Percentiles rank a stretch among this genome's conserved stretches.
These are phyloP conservation scores for Physcomitrellopsis africana DNA, from an alignment of 225 moss, liverwort and hornwort genomes.

Conservation along the genomic window DNA sequence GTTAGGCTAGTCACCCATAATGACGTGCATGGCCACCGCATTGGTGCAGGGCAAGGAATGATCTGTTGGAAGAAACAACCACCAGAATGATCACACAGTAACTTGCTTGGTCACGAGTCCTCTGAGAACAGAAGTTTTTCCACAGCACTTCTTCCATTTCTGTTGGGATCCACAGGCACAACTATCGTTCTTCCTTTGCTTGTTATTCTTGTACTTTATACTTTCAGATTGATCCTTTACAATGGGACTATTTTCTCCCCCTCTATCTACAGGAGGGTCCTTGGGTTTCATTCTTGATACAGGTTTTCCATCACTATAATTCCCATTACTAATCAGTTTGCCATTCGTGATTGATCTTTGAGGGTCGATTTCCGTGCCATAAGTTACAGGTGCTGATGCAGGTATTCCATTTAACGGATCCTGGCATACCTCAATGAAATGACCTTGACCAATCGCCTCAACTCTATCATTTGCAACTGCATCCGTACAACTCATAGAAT, in stretches of 20 bases:
- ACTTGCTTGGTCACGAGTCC: constrained; percentile 5
- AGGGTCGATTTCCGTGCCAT: not conserved
- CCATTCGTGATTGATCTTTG: not conserved
- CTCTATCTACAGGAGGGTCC: not conserved
- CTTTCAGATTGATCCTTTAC: not conserved
- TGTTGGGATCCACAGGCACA: constrained; percentile 54
- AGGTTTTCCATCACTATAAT: constrained; percentile 12
- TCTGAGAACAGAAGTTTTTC: constrained; percentile 39
- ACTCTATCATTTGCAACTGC: not conserved
- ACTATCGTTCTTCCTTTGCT: constrained; percentile 54
- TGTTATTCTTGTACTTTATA: constrained; percentile 18
- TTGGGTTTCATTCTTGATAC: not conserved
- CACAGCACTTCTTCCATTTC: constrained; percentile 59
- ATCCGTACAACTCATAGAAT: not conserved
- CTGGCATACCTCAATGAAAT: not conserved
- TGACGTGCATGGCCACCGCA: not conserved
- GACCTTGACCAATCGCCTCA: not conserved
- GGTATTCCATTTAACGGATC: not conserved
- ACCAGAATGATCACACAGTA: not conserved
- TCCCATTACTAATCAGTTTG: constrained; percentile 8
- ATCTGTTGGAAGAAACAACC: not conserved
- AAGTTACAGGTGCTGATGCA: not conserved
- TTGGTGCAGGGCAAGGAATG: too few relatives aligned
- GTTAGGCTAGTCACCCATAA: too few relatives aligned
- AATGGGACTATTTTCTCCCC: constrained; percentile 27